Percentiles rank a stretch among this genome's conserved stretches.
Evolutionary conservation across 2,329 filamentous ascomycete genomes (phyloP).

Genomic region (Exophiala bonariae): DNA sequence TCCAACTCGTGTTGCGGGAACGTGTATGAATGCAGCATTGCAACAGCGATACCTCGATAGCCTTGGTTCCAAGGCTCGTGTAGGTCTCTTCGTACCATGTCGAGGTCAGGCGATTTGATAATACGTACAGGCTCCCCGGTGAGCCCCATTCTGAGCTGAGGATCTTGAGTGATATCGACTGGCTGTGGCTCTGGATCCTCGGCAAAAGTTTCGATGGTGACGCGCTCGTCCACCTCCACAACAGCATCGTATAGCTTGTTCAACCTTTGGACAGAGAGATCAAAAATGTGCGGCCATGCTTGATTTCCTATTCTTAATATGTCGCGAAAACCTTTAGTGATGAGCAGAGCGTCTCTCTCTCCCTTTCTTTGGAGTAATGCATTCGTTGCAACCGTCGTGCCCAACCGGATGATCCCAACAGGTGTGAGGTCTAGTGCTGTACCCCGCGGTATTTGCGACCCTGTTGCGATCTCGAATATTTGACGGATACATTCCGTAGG

Average conservation of each 20-base stretch:
- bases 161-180: no score
- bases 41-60: neutral
- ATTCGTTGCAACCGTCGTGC: constrained; percentile 86
- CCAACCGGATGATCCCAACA: constrained; percentile 70
- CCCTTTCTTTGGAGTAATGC: no score
- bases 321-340: constrained; percentile 82
- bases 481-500: constrained; percentile 68
- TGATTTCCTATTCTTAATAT: constrained; percentile 89
- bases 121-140: constrained; percentile 40
- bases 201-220: constrained; percentile 36
- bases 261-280: constrained; percentile 82
- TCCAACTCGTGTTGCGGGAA: neutral
- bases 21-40: neutral
- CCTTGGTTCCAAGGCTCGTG: neutral
- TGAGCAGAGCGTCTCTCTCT: no score
- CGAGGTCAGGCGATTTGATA: constrained; percentile 58
- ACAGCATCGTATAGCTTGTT: constrained; percentile 82
- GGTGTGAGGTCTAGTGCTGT: constrained; percentile 16
- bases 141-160: no score
- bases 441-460: constrained; percentile 12
- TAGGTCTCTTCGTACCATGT: neutral
- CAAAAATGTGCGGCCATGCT: constrained; percentile 84
- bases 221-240: constrained; percentile 82
- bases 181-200: constrained; percentile 2
- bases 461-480: constrained; percentile 40